Evolutionary conservation across 2,329 filamentous ascomycete genomes (phyloP).

Genomic region (Monosporascus sp.): DNA sequence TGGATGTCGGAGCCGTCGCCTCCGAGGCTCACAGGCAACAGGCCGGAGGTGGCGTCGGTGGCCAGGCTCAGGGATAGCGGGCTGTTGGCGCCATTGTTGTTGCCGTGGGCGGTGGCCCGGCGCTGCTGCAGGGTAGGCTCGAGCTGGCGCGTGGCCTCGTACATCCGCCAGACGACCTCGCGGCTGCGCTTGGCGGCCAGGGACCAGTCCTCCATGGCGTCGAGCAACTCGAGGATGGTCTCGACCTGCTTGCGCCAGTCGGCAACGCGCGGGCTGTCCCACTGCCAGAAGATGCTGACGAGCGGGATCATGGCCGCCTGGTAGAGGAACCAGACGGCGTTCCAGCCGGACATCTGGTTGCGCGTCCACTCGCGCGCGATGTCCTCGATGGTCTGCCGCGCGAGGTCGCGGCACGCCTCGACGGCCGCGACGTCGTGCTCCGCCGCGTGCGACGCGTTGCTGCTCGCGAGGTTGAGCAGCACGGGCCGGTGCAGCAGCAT

Average conservation of each 20-base stretch:
- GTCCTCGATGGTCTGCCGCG: constrained; percentile 65
- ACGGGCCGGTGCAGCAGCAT: constrained; percentile 71
- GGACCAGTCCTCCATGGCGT: constrained; percentile 60
- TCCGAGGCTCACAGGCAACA: constrained; percentile 24
- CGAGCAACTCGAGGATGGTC: constrained; percentile 53
- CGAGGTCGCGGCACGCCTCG: constrained; percentile 62
- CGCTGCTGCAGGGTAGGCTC: constrained; percentile 26
- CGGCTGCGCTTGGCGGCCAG: constrained; percentile 56
- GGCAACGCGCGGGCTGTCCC: constrained; percentile 39
- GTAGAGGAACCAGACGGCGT: constrained; percentile 76
- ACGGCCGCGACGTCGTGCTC: constrained; percentile 64
- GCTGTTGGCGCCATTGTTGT: constrained; percentile 15
- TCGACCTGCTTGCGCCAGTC: constrained; percentile 55
- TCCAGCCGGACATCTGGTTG: constrained; percentile 75
- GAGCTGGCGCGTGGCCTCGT: constrained; percentile 47
- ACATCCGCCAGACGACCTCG: constrained; percentile 59
- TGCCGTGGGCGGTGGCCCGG: constrained; percentile 23
- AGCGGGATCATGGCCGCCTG: constrained; percentile 76
- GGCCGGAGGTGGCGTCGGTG: constrained; percentile 26
- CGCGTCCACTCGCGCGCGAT: constrained; percentile 65
- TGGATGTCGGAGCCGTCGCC: constrained; percentile 36
- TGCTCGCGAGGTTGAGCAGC: constrained; percentile 58
- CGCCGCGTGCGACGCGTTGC: constrained; percentile 42
- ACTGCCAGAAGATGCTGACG: constrained; percentile 67
- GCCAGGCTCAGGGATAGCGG: constrained; percentile 25